Evolutionary conservation across 2,329 filamentous ascomycete genomes (phyloP), one percentile per base, ranked within the genome.

Genomic region (Pseudocercospora eumusae): DNA sequence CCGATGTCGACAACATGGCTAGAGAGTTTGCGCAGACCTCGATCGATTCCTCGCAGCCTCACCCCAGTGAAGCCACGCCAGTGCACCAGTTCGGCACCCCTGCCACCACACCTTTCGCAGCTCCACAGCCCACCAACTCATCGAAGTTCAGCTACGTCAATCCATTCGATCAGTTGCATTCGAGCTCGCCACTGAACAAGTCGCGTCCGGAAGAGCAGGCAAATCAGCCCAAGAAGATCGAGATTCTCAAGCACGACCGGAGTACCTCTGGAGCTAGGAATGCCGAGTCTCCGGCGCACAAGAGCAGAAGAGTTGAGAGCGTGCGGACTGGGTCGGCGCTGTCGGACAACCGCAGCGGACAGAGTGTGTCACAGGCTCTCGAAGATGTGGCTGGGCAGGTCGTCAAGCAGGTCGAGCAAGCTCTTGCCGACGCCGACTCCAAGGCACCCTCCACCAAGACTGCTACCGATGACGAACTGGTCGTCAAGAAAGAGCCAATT

Each of bases 351-450:
- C 70, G 69, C 49, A 66, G 69, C 25, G 54, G 73, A 67, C 88
- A 91, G 75, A 89, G 87, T 55, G 89, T 95, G 28, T 82, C 88
- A 20, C 86, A 91, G 60, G 87, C 89, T 25, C 81, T 92, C 44
- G 84, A 81, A 66, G 87, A 86, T 45, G 80, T 92, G 66, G 89
- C 88, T 47, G 79, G 81, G 64, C 77, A 84, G 67, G 81, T 85
- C 49, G 81, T 84, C 57, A 82, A 83, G 66, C 79, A 87, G 70
- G 87, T 89, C 2, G 86, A 87, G 69, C 84, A 89, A 71, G 87
- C 88, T 50, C 77, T 91, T 60, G 84, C 83, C 53, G 79, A 83
- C 58, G 76, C 69, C 64, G 82, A 81, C 28, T 80, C 74, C 65
- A 79, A 81, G 68, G 77, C 77, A 66, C 79, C 57, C 25, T 23